phyloP scores from a whole-genome alignment of 768 basidiomycete species.

The Daedalea quercina region DNA sequence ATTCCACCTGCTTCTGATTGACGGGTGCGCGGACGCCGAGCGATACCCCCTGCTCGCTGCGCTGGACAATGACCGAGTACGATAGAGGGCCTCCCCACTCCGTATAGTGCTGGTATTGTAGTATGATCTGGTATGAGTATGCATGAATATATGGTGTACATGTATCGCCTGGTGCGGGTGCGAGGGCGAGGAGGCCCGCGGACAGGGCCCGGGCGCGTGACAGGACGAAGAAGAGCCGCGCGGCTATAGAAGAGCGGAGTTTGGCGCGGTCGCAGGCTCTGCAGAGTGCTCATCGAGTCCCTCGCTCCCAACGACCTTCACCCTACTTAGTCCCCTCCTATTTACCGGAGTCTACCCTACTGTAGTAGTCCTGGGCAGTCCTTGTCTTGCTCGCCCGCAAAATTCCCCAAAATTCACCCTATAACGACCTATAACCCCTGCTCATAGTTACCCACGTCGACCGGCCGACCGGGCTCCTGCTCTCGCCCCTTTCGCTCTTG shows the following conservation, averaged over 20 bases:
- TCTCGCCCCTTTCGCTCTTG: conserved; percentile 22
- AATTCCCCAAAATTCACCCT: conserved; percentile 24
- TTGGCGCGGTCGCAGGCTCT: conserved; percentile 14
- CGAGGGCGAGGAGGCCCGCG: neutral
- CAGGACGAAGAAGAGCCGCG: conserved; percentile 1
- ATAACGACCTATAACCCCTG: conserved; percentile 36
- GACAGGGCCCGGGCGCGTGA: neutral
- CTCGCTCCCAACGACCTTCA: conserved; percentile 34
- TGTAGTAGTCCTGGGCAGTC: conserved; percentile 47
- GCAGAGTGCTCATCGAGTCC: conserved; percentile 11
- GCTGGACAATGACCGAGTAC: conserved; percentile 1
- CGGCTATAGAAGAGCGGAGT: conserved; percentile 25
- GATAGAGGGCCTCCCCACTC: conserved; percentile 1
- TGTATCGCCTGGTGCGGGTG: neutral
- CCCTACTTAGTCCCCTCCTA: conserved; percentile 45
- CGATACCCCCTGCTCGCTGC: conserved; percentile 5
- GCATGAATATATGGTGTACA: neutral
- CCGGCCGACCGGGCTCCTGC: conserved; percentile 22
- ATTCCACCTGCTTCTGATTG: conserved; percentile 6
- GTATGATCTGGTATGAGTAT: neutral
- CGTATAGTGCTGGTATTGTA: conserved; percentile 6
- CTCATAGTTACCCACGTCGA: conserved; percentile 35
- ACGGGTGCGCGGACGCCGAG: conserved; percentile 13
- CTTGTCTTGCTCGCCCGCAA: conserved; percentile 32
- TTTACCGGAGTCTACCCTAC: conserved; percentile 47